A percentile compares a stretch with the other conserved stretches of the same genome.
Conservation (phyloP, 140 eudicot species). For the Ambrosia hybrid region DNA sequence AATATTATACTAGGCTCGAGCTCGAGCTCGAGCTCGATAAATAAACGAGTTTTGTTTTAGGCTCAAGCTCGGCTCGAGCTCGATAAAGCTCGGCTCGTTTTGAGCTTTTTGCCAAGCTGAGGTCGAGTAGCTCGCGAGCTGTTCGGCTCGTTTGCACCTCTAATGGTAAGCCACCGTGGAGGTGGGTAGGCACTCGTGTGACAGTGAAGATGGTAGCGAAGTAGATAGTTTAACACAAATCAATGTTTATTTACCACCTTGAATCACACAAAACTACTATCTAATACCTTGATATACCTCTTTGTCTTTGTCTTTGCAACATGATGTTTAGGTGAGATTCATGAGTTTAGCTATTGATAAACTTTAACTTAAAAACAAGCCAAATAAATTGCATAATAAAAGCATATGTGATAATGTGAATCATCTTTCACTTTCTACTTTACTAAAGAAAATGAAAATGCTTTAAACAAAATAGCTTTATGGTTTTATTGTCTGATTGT, state of each 20-base stretch:
- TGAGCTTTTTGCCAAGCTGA: no score
- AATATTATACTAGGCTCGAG: no score
- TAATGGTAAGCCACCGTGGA: no score
- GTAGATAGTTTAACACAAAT: background rate
- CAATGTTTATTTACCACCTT: background rate
- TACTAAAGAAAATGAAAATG: background rate
- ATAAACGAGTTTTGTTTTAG: no score
- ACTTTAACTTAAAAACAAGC: background rate
- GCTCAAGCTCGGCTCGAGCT: no score
- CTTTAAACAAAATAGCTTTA: conserved; percentile 4
- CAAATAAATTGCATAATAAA: background rate
- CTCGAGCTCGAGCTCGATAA: no score
- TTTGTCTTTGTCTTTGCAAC: background rate
- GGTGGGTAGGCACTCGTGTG: no score
- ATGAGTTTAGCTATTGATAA: background rate
- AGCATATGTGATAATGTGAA: background rate
- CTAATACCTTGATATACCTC: background rate
- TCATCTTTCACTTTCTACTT: background rate
- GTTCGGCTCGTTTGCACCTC: no score
- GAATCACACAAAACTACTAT: no score
- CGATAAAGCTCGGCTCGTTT: no score
- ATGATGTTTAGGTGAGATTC: background rate
- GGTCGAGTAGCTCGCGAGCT: no score
- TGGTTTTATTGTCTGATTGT: background rate
- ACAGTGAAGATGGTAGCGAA: no score